phyloP scores from a whole-genome alignment of 345 rosid genomes.

The Viola odorata region DNA sequence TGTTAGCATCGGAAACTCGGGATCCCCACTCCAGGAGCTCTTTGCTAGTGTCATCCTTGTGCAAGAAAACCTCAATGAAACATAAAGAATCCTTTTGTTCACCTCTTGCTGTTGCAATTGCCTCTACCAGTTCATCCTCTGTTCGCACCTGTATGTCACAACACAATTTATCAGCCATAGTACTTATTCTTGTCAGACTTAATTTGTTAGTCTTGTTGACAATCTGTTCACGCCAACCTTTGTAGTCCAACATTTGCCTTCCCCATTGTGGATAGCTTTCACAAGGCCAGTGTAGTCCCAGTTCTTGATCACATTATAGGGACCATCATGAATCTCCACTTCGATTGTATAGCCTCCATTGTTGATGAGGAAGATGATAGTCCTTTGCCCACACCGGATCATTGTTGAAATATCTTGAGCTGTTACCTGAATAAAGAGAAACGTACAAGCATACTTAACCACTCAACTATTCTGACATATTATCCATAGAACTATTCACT shows the following conservation, averaged over 20 bases:
- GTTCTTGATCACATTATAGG: slow-evolving; percentile 73
- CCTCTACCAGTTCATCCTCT: slow-evolving; percentile 45
- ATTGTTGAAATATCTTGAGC: slow-evolving; percentile 70
- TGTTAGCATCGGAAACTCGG: slow-evolving; percentile 56
- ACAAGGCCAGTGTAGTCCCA: slow-evolving; percentile 64
- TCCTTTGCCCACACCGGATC: slow-evolving; percentile 53
- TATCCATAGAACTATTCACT: too few species aligned
- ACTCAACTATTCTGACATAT: too few species aligned
- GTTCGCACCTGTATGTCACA: slow-evolving; percentile 38
- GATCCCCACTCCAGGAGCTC: slow-evolving; percentile 85
- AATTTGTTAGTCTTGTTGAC: not conserved
- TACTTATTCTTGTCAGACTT: not conserved
- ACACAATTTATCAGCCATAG: not conserved
- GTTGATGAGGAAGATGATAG: slow-evolving; percentile 64
- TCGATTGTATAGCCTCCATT: slow-evolving; percentile 74
- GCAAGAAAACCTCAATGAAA: slow-evolving; percentile 58
- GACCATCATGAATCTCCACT: slow-evolving; percentile 77
- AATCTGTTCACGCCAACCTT: slow-evolving; percentile 34
- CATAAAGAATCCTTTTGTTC: slow-evolving; percentile 47
- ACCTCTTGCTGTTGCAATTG: slow-evolving; percentile 40
- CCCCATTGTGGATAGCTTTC: slow-evolving; percentile 64
- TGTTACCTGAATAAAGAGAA: slow-evolving; percentile 42
- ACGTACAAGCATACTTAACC: too few species aligned
- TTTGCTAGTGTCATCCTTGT: slow-evolving; percentile 77
- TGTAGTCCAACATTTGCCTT: slow-evolving; percentile 74